Evolutionary conservation across 2,329 filamentous ascomycete genomes (phyloP), one percentile per base, ranked within the genome.

Genomic region (Leptographium wingfieldii): DNA sequence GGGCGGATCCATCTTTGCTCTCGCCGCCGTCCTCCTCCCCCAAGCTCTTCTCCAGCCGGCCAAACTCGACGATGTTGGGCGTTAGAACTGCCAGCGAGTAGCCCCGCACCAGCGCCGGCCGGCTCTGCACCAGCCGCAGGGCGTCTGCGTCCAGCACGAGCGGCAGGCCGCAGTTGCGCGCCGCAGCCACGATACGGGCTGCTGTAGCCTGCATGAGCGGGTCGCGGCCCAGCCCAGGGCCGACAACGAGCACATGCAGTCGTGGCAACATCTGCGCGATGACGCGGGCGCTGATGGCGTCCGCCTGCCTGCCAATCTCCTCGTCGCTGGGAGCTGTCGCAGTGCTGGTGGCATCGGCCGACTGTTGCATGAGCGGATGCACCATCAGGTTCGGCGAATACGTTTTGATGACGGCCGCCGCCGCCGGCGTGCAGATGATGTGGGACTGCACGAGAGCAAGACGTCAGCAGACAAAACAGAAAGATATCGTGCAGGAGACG

Each of bases 351-450:
- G 27, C 54, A 9, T 14, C 29, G 5, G 73, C 69, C 54, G 84
- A 82, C 73, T 94, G 90, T 35, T 90, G 88, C 84, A 99, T 92
- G 66, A 96, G 82, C 0, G 94, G 94, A 72, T 97, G 94, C 12
- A 99, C 94, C 92, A 99, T 99, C 33, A 99, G 80, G 71, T 97
- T 96, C 3, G 94, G 94, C 25, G 92, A 96, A 76, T 97, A 99
- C 4, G 90, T 90, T 77, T 99, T 99, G 75, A 99, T 96, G 46
- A 96, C 92, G 68, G 83, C 80, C 55, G 81, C 90, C 3, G 94
- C 94, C 59, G 82, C 87, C 11, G 89, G 90, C 62, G 95, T 95
- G 77, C 94, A 99, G 69, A 99, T 95, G 63, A 99, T 87, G 75
- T 96, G 92, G 64, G 87, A 90, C 90, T 90, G 59, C 33, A 35